A percentile compares a stretch with the other conserved stretches of the same genome.
These are phyloP conservation scores for Scorias spongiosa DNA, from an alignment of 2,329 filamentous ascomycete genomes.

Conservation along the genomic window DNA sequence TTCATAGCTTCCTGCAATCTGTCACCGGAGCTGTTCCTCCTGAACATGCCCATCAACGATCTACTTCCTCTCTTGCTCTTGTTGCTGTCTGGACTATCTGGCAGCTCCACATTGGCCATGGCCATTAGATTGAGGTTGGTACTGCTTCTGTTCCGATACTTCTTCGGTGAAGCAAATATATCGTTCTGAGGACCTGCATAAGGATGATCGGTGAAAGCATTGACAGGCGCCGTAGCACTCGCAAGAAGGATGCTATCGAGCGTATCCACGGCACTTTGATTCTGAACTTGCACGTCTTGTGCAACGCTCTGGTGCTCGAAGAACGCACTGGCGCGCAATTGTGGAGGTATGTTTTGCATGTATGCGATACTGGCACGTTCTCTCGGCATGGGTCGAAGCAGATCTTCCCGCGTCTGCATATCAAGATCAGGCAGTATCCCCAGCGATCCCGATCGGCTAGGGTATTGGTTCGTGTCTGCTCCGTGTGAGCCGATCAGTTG, in stretches of 20 bases:
- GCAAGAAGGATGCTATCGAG: conserved; percentile 86
- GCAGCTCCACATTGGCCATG: neutral
- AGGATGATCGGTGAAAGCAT: conserved; percentile 78
- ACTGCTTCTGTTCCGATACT: conserved; percentile 12
- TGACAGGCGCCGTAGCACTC: conserved; percentile 73
- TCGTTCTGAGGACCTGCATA: conserved; percentile 67
- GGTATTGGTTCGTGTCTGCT: neutral
- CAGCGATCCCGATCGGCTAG: neutral
- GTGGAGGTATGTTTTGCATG: conserved; percentile 49
- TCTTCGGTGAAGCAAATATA: conserved; percentile 45
- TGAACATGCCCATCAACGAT: conserved; percentile 15
- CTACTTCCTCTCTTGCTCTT: conserved; percentile 12
- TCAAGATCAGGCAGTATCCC: neutral
- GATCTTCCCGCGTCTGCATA: neutral
- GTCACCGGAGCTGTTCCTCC: conserved; percentile 15
- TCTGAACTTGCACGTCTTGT: conserved; percentile 43
- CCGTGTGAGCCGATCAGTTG: neutral
- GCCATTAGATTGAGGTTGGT: conserved; percentile 3
- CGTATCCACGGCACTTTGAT: conserved; percentile 74
- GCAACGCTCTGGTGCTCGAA: conserved; percentile 55
- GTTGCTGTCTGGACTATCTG: conserved; percentile 5
- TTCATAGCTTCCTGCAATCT: conserved; percentile 23
- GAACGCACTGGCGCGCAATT: conserved; percentile 78
- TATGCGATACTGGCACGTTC: conserved; percentile 24
- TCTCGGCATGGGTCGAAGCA: conserved; percentile 12